These are phyloP conservation scores for Colletotrichum lini DNA, from an alignment of 2,329 filamentous ascomycete genomes.

Conservation along the genomic window DNA sequence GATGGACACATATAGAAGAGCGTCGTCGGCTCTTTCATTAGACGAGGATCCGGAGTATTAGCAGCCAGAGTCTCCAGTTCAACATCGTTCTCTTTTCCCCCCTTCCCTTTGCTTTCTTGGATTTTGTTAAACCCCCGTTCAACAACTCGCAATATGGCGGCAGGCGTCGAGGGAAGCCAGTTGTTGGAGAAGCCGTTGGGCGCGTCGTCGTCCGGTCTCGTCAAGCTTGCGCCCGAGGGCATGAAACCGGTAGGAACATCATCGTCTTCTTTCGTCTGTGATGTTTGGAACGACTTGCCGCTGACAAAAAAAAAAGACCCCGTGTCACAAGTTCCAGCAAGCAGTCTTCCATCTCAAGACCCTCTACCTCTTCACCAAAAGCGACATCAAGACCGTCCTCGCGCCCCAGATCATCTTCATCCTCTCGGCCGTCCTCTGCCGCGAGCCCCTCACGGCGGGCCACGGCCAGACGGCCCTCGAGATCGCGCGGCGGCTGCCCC, in stretches of 20 bases:
- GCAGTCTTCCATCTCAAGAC: conserved; percentile 43
- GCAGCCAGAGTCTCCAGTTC: no score
- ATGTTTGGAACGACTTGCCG: no score
- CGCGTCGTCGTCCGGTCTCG: neutral
- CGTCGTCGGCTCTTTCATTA: no score
- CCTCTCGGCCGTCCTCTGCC: conserved; percentile 27
- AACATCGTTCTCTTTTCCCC: no score
- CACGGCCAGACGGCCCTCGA: neutral
- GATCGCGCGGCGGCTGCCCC: neutral
- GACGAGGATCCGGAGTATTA: neutral
- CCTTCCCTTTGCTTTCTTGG: no score
- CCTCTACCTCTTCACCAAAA: conserved; percentile 50
- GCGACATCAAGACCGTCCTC: conserved; percentile 52
- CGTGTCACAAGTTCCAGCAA: neutral
- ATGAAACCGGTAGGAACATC: no score
- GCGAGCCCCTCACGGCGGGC: neutral
- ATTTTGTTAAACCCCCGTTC: neutral
- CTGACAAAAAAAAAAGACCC: neutral
- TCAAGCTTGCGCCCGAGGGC: neutral
- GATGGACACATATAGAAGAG: neutral
- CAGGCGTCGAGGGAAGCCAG: neutral
- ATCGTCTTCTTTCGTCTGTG: no score
- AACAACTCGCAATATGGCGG: neutral
- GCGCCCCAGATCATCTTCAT: conserved; percentile 50
- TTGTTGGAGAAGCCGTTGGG: conserved; percentile 20